phyloP scores from a whole-genome alignment of 345 rosid genomes.

The Lumnitzera racemosa region DNA sequence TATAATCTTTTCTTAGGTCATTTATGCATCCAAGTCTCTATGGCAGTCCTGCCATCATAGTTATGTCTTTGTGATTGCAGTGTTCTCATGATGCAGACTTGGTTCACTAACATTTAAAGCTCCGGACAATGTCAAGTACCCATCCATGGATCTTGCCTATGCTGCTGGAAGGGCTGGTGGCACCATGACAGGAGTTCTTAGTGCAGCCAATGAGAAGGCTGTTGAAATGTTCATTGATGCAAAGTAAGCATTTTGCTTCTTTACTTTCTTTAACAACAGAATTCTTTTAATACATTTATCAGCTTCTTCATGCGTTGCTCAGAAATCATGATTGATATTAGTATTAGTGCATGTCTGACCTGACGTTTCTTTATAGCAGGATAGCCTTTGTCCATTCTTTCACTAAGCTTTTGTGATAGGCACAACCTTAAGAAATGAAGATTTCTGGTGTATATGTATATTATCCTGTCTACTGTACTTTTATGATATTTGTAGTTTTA shows the following conservation, averaged over 20 bases:
- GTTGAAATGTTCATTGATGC: slow-evolving; percentile 44
- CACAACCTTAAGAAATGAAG: no score
- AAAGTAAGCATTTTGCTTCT: slow-evolving; percentile 36
- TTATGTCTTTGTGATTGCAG: background rate
- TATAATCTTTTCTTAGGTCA: no score
- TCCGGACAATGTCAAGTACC: slow-evolving; percentile 85
- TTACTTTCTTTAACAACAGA: background rate
- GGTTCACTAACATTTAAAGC: slow-evolving; percentile 85
- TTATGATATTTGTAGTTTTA: no score
- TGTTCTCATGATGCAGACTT: slow-evolving; percentile 39
- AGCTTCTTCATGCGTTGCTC: background rate
- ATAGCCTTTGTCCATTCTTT: no score
- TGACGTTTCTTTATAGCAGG: no score
- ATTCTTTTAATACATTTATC: background rate
- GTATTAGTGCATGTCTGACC: no score
- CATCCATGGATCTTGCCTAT: slow-evolving; percentile 92
- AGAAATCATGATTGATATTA: background rate
- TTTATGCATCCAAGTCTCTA: no score
- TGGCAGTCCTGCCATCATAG: no score
- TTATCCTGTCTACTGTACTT: no score
- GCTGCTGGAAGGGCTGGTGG: slow-evolving; percentile 99
- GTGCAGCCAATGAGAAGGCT: slow-evolving; percentile 37
- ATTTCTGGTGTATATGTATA: no score
- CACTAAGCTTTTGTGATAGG: no score
- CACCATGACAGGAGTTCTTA: slow-evolving; percentile 98